Evolutionary conservation across 495 filamentous ascomycete species (phyloP), one percentile per base, ranked within the genome.

Genomic region (Talaromyces thailandensis): DNA sequence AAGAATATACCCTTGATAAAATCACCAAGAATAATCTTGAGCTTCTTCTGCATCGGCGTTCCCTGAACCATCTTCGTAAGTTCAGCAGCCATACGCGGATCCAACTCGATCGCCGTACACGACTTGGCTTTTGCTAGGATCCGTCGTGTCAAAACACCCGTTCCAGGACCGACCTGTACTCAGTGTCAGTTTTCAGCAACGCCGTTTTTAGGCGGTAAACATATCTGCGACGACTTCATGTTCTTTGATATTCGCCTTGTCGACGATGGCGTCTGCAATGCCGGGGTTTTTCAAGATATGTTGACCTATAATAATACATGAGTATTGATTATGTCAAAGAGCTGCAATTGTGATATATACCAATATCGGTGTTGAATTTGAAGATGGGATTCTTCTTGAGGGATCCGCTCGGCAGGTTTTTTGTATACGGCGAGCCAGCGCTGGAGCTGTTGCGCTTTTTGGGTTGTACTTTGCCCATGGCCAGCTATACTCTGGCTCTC

Each of bases 311-410:
- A 16, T 7, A 29, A 5, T n/a, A n/a, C n/a, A n/a, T n/a, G n/a
- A n/a, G n/a, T n/a, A n/a, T n/a, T n/a, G n/a, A n/a, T n/a, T n/a
- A n/a, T n/a, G n/a, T n/a, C n/a, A n/a, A n/a, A n/a, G n/a, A n/a
- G n/a, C n/a, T n/a, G n/a, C n/a, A n/a, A n/a, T n/a, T n/a, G n/a
- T n/a, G n/a, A 25, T 25, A 50, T 14, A 57, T n/a, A 50, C 63
- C 63, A 50, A 64, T 64, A 43, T 62, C 52, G 6, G 63, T 64
- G 59, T 64, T 64, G 37, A 64, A 62, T 26, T 64, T 64, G 58
- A 64, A 64, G 50, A 64, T 64, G 37, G 58, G 51, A 52, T 51
- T 60, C 62, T 50, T 48, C 56, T 52, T 52, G n/a, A 52, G 61
- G 12, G 48, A 37, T 31, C 56, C 40, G 40, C 35, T 26, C 21